Evolutionary conservation across 257 asterid genomes (phyloP), one percentile per base, ranked within the genome.

Genomic region (Gentiana dahurica): DNA sequence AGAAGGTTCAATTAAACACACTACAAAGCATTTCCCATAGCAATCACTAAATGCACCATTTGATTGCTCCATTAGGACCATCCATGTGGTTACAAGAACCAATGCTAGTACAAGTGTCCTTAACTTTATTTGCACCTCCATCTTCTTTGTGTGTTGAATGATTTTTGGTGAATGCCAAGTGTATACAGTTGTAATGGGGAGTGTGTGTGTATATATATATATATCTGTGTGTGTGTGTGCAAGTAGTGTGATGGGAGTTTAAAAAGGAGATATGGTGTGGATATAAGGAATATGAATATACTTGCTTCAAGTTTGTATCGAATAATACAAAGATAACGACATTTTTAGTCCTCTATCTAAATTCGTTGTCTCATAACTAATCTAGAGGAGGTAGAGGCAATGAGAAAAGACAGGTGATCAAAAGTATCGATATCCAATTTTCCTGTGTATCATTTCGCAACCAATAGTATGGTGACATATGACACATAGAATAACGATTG

Each of bases 1-100:
- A 3, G 94, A 38, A 57, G 98, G 98, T 34, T 87, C 94, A 49
- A 90, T 87, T 82, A 90, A 79, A 69, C 98, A 90, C 65, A 82
- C 79, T 3, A 90, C 24, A 43, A 87, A 90, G 77, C 98, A 90
- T 67, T 87, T 82, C 33, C 85, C 76, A 82, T 90, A 90, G 81
- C 98, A 90, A 33, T 87, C 96, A 34, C 66, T 81, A 84, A 90
- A 90, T 41, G 87, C 38, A 4, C 85, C 87, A 53, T 35, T 50
- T 4, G 80, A 71, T 24, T 52, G 63, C 54, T 76, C 82, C 37
- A 65, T 56, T 35, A 79, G 15, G 24, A 24, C 24, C 71, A 83
- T 32, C 50, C 79, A 85, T 63, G 81, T 49, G 1, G 49, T 71
- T 68, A 89, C n/a, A 5, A 77, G 54, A 35, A 74, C 49, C 60